Base-by-base conservation (phyloP, 257 asterid species). In the Jaltomata sinuosa region DNA sequence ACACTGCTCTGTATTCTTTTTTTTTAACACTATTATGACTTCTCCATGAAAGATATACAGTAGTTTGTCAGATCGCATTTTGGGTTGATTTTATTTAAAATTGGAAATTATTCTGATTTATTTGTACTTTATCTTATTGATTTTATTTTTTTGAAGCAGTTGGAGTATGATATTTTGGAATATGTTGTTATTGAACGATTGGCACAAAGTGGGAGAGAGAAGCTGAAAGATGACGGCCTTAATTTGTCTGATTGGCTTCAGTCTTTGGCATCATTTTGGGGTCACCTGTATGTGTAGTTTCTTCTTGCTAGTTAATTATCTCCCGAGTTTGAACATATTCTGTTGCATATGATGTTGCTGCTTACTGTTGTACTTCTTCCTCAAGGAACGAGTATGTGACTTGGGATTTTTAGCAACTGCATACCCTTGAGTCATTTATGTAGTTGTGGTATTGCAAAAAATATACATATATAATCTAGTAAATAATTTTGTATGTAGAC, bases 221-320 rank as follows among this genome's bases (percentile, higher is more conserved):
- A 97, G 93, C 97, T 97, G 83, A 97, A 97, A 88, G 99, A 95
- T 80, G 98, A 97, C 85, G 99, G 99, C 45, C 98, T 97, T 88
- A 97, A 97, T 90, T 88, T 97, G 90, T 97, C 98, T 1, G 99
- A 97, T 80, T 97, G 99, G 99, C 99, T 97, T 87, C 99, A 97
- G 64, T 97, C 99, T 79, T 93, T 97, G 89, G 99, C 99, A 86
- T 95, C 98, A 83, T 97, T 97, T 88, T 97, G 99, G 99, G 99
- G 99, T 88, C 99, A 97, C 93, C 88, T 97, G 99, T 97, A 95
- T 86, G 99, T 76, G 59, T 87, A 89, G 61, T 86, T 88, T 90
- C 34, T 27, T 55, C 45, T 47, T 69, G 80, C 59, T 87, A 71
- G 57, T 61, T 77, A 55, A 72, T 77, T 11, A 77, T 87, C n/a